Base-by-base conservation (phyloP, 2,329 filamentous ascomycete genomes). In the Pyrenochaeta sp. region DNA sequence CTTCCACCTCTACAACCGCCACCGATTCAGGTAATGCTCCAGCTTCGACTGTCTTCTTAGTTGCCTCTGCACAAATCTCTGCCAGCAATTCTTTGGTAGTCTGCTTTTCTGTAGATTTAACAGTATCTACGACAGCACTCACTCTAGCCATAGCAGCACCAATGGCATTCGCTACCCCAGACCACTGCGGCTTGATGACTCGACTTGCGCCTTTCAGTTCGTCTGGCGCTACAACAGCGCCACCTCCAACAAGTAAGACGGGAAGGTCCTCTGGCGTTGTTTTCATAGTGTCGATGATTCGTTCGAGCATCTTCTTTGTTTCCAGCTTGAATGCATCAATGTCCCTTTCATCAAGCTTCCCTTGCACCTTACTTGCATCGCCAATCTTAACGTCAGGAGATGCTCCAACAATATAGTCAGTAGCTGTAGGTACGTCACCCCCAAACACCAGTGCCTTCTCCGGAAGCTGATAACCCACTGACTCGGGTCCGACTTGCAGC, bases 231-330 rank as follows among this genome's bases (percentile, higher is more conserved):
- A 88, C 79, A 9, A 88, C 76, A 1, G 85, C 84, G 4, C 87
- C 87, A 0, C 87, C 87, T 7, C 87, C 87, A 0, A 89, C 87
- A 0, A 89, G 80, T 0, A 89, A 69, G 0, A 88, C 85, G 0
- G 84, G 81, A 1, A 87, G 56, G 30, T 86, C 81, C n/a, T 81
- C 81, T 0, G 84, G 83, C 0, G 85, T 85, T 0, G 83, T 86
- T 66, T 88, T 88, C 80, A 87, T 87, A 2, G 78, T 83, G 64
- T 88, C 86, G 21, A 88, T 81, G 1, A 83, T 77, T 17, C 74
- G 77, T 49, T 87, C 85, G 1, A 87, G 70, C 74, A 83, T 85
- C 11, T 63, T 67, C 58, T 81, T 82, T 17, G 85, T 78, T 7
- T 75, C 66, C 0, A 50, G 49, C 41, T 77, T 74, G 54, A 80